Evolutionary conservation across 2,329 filamentous ascomycete species (phyloP).

Genomic region (Elsinoe fawcettii): DNA sequence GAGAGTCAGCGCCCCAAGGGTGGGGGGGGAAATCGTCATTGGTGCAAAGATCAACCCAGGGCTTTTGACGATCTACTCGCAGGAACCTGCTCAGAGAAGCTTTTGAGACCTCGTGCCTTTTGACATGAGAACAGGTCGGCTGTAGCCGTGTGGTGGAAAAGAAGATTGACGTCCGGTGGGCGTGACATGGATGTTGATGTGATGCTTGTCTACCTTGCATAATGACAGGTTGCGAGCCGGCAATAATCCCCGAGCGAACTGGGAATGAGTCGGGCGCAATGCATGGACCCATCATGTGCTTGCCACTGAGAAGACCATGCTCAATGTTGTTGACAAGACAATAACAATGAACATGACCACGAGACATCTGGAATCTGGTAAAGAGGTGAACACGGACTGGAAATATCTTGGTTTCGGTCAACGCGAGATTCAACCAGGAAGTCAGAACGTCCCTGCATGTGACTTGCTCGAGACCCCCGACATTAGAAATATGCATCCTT

Average conservation of each 20-base stretch:
- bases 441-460: slow-evolving; percentile 2
- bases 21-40: slow-evolving; percentile 4
- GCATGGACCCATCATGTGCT: neutral
- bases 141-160: slow-evolving; percentile 4
- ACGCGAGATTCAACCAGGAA: slow-evolving; percentile 2
- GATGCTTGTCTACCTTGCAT: neutral
- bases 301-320: neutral
- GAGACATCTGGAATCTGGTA: neutral
- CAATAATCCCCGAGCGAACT: slow-evolving; percentile 1
- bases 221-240: neutral
- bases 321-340: neutral
- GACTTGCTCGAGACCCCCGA: neutral
- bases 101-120: slow-evolving; percentile 6
- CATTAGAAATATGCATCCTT: neutral
- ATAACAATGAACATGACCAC: neutral
- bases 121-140: neutral
- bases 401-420: neutral
- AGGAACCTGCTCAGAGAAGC: slow-evolving; percentile 7
- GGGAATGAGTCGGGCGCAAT: neutral
- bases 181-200: neutral
- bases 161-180: neutral
- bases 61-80: slow-evolving; percentile 1
- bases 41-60: slow-evolving; percentile 13
- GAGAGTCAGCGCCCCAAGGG: neutral
- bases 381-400: neutral